Conservation (phyloP, 1,284 basidiomycete genomes). For the Cryptococcus hybrid region DNA sequence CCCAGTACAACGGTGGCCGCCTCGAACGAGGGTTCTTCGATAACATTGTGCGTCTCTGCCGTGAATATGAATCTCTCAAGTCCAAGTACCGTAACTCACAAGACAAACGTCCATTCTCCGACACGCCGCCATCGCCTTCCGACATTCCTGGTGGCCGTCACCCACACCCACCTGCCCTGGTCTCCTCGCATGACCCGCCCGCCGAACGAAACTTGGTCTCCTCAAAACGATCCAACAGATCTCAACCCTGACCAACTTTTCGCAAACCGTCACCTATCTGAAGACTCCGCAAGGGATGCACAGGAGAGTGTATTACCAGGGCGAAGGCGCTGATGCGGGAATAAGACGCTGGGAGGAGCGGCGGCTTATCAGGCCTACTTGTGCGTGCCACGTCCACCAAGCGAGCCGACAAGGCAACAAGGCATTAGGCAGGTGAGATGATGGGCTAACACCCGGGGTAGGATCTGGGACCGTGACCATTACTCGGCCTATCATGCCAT, state of each 20-base stretch:
- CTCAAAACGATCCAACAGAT: slow-evolving; percentile 20
- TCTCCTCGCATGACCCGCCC: background rate
- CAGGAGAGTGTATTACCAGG: slow-evolving; percentile 35
- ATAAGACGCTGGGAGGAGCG: slow-evolving; percentile 42
- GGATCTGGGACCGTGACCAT: slow-evolving; percentile 45
- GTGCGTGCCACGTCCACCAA: slow-evolving; percentile 17
- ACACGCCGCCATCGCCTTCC: background rate
- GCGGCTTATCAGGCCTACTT: slow-evolving; percentile 46
- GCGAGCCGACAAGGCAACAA: background rate
- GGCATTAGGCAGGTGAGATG: background rate
- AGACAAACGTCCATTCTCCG: background rate
- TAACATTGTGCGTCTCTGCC: slow-evolving; percentile 32
- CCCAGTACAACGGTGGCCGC: slow-evolving; percentile 27
- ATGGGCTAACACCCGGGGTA: background rate
- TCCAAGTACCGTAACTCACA: slow-evolving; percentile 4
- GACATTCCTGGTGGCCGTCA: background rate
- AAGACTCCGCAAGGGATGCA: slow-evolving; percentile 36
- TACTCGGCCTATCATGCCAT: slow-evolving; percentile 32
- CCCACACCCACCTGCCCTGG: background rate
- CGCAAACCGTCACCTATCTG: slow-evolving; percentile 33
- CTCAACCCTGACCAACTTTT: slow-evolving; percentile 35
- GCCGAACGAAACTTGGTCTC: background rate
- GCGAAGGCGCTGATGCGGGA: slow-evolving; percentile 35
- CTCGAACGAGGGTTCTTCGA: slow-evolving; percentile 44
- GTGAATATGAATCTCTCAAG: slow-evolving; percentile 11